Evolutionary conservation across 495 filamentous ascomycete species (phyloP), one percentile per base, ranked within the genome.

Genomic region (Tuber indicum): DNA sequence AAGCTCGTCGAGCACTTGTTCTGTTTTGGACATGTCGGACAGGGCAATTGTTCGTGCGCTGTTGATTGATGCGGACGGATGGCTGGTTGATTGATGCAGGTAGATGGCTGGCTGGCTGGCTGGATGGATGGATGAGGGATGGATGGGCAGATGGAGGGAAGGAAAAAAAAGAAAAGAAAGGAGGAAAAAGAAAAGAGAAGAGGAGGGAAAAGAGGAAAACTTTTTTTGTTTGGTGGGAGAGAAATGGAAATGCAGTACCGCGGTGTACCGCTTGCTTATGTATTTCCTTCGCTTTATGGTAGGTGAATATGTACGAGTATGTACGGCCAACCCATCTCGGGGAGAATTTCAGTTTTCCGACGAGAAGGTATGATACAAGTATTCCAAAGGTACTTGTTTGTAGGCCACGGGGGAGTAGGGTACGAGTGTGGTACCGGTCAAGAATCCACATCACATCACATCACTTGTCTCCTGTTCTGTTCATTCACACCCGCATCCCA

Each of bases 11-110:
- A 58, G 49, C 8, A 58, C 45, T 19, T 46, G 45, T 47, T 16
- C 45, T 47, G 58, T 26, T 5, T 3, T 12, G 3, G n/a, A 1
- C 58, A 62, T 26, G 58, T 12, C 10, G 26, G 14, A 36, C 26
- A 66, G 26, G 58, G 58, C 58, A 66, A 66, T 36, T 19, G 58
- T 19, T 66, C 36, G 26, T 66, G 58, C 58, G 58, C 58, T 66
- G 58, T 66, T 66, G 26, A 66, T 66, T 66, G 58, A 66, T 66
- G 58, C 58, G 32, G 58, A 26, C 32, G 23, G 49, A 26, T 58
- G 49, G 49, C 23, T 66, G 58, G 58, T 66, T 66, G 12, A 66
- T 66, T 66, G 58, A 66, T 66, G 58, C 58, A 66, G 58, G 58
- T 36, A 58, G 49, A 26, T 58, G 49, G 49, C 5, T 58, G 49